phyloP scores from a whole-genome alignment of 345 rosid genomes.

The Euphorbia pulcherrima region DNA sequence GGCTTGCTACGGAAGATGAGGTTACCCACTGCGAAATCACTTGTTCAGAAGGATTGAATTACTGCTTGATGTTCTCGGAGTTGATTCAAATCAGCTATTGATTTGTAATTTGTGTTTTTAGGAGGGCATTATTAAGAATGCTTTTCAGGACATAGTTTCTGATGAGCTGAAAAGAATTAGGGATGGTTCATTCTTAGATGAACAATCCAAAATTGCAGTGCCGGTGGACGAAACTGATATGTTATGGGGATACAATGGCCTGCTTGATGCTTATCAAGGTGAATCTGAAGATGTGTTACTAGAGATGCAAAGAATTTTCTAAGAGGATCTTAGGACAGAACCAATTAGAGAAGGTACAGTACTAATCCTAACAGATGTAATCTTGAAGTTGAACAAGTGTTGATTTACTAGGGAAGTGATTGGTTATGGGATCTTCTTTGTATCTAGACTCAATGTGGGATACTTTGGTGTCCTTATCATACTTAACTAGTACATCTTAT shows the following conservation, averaged over 20 bases:
- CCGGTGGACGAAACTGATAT: slow-evolving; percentile 36
- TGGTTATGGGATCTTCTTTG: background rate
- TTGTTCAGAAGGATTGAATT: slow-evolving; percentile 42
- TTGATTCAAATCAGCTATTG: background rate
- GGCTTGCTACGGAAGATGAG: slow-evolving; percentile 82
- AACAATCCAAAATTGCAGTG: slow-evolving; percentile 13
- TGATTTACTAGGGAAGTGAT: too few species aligned
- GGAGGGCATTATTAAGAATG: slow-evolving; percentile 55
- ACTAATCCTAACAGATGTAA: background rate
- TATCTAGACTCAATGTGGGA: too few species aligned
- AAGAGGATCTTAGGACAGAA: slow-evolving; percentile 56
- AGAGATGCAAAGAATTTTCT: slow-evolving; percentile 85
- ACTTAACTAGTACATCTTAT: background rate
- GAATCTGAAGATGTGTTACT: slow-evolving; percentile 79
- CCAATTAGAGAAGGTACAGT: slow-evolving; percentile 33
- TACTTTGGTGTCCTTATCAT: too few species aligned
- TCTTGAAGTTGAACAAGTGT: background rate
- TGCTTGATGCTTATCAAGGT: slow-evolving; percentile 55
- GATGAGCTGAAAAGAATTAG: slow-evolving; percentile 64
- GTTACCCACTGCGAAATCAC: slow-evolving; percentile 41
- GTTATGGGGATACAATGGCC: slow-evolving; percentile 83
- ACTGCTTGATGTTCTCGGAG: background rate
- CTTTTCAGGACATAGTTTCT: slow-evolving; percentile 63
- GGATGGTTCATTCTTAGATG: slow-evolving; percentile 36
- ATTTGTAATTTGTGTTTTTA: slow-evolving; percentile 15